Percentiles rank a stretch among this genome's conserved stretches.
Evolutionary conservation across 148 eudicot genomes (phyloP).

Genomic region (Fagopyrum esculentum): DNA sequence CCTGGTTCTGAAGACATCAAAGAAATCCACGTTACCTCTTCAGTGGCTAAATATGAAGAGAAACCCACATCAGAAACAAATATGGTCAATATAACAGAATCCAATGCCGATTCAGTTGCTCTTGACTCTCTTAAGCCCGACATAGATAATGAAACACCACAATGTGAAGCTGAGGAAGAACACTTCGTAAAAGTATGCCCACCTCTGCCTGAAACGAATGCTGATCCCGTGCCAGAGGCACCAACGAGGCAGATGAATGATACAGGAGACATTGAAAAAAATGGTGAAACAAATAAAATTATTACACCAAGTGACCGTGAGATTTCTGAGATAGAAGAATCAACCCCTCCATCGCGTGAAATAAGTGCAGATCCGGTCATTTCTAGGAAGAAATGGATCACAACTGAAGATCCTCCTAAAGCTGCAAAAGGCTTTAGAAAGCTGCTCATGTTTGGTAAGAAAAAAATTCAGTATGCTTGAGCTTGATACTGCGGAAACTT

Average conservation of each 20-base stretch:
- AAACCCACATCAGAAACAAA: constrained; percentile 12
- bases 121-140: constrained; percentile 7
- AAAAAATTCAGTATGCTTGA: constrained; percentile 18
- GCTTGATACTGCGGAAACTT: not conserved
- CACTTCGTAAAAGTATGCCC: constrained; percentile 16
- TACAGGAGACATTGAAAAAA: constrained; percentile 16
- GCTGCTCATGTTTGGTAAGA: constrained; percentile 68
- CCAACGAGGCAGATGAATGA: constrained; percentile 19
- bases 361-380: constrained; percentile 25
- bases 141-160: constrained; percentile 15
- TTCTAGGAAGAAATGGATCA: constrained; percentile 61
- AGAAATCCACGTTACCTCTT: constrained; percentile 38
- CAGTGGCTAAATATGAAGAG: constrained; percentile 26
- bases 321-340: constrained; percentile 35
- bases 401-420: constrained; percentile 46
- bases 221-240: constrained; percentile 25
- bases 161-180: constrained; percentile 17
- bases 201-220: constrained; percentile 14
- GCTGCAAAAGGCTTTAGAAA: constrained; percentile 57
- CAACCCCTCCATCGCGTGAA: constrained; percentile 42
- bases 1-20: constrained; percentile 30
- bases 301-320: constrained; percentile 24
- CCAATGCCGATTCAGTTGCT: not conserved
- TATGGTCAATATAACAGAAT: constrained; percentile 18
- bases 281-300: constrained; percentile 13